Evolutionary conservation across 495 filamentous ascomycete genomes (phyloP).

Genomic region (Penicillium taxi): DNA sequence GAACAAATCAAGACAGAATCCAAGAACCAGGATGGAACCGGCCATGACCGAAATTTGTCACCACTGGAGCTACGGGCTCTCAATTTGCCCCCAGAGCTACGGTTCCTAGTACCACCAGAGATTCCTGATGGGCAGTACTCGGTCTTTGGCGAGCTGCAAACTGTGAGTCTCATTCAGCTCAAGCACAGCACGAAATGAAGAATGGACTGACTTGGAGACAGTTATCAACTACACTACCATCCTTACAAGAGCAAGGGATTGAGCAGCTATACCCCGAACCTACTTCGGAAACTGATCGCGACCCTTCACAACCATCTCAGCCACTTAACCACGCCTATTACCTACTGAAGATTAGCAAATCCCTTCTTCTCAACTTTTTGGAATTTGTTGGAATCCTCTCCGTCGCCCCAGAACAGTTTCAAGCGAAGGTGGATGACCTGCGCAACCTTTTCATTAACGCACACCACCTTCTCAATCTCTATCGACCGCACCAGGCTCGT

Average conservation of each 20-base stretch:
- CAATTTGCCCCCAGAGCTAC: constrained; percentile 61
- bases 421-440: constrained; percentile 66
- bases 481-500: constrained; percentile 89
- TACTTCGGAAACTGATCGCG: constrained; percentile 25
- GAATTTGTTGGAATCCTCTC: constrained; percentile 67
- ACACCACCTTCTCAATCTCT: constrained; percentile 86
- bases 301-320: constrained; percentile 29
- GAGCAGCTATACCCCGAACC: constrained; percentile 57
- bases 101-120: constrained; percentile 71
- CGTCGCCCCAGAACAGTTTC: constrained; percentile 50
- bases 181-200: not conserved
- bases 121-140: constrained; percentile 69
- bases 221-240: constrained; percentile 56
- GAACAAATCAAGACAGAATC: constrained; percentile 44
- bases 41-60: constrained; percentile 28
- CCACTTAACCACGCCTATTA: constrained; percentile 63
- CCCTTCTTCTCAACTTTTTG: constrained; percentile 75
- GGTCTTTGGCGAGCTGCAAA: constrained; percentile 63
- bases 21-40: constrained; percentile 29
- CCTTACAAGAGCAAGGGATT: constrained; percentile 60
- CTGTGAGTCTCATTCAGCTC: constrained; percentile 31
- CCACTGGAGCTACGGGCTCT: constrained; percentile 46
- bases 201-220: constrained; percentile 7
- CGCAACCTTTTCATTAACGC: constrained; percentile 76
- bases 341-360: constrained; percentile 71